A percentile compares a stretch with the other conserved stretches of the same genome.
These are phyloP conservation scores for Vitis rupestris DNA, from an alignment of 164 flowering plant species.

Conservation along the genomic window DNA sequence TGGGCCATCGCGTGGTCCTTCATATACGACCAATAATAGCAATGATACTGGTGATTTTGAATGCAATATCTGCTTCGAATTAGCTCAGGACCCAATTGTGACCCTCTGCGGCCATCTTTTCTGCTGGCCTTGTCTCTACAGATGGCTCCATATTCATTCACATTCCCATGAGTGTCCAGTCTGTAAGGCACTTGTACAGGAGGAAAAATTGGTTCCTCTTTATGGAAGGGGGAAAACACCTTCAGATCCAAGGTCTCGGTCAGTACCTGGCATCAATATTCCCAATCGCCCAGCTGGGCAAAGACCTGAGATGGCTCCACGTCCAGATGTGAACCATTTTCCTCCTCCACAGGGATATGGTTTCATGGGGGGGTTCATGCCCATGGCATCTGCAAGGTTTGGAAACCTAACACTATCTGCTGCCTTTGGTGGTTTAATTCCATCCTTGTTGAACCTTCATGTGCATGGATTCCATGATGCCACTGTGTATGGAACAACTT, in stretches of 20 bases:
- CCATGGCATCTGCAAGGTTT: constrained; percentile 49
- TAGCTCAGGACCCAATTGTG: constrained; percentile 80
- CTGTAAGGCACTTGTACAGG: constrained; percentile 70
- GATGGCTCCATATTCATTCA: constrained; percentile 69
- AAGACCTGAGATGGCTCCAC: constrained; percentile 64
- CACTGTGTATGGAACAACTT: constrained; percentile 55
- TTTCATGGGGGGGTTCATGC: constrained; percentile 56
- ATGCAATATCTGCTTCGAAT: constrained; percentile 79
- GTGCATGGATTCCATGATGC: constrained; percentile 66
- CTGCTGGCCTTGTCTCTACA: constrained; percentile 84
- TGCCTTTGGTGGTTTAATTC: constrained; percentile 63
- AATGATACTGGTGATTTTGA: constrained; percentile 63
- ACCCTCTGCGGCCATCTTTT: constrained; percentile 79
- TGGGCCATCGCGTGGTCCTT: constrained; percentile 18
- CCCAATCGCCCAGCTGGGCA: constrained; percentile 75
- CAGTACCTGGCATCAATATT: constrained; percentile 57
- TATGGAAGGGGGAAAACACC: constrained; percentile 71
- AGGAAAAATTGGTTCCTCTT: constrained; percentile 73
- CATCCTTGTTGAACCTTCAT: constrained; percentile 53
- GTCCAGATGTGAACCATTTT: constrained; percentile 5
- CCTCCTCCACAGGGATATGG: constrained; percentile 52
- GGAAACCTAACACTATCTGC: constrained; percentile 59
- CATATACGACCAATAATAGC: constrained; percentile 34
- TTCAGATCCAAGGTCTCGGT: constrained; percentile 62
- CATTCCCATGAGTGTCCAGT: constrained; percentile 74